Conservation (phyloP, 768 basidiomycete genomes). For the Mycena floridula region DNA sequence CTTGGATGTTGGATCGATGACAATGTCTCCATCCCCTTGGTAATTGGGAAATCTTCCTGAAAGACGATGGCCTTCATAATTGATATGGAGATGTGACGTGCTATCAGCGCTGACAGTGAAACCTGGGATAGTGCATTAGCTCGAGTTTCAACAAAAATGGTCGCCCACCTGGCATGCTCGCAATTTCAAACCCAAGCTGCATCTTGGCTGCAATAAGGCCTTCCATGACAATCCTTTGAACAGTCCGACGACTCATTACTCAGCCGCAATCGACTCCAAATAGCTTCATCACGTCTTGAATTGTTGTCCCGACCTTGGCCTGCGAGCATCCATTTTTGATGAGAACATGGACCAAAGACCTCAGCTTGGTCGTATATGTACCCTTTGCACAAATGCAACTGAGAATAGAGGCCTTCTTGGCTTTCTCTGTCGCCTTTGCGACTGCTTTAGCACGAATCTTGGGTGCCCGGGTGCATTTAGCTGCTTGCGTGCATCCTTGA, state of each 20-base stretch:
- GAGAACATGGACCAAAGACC: constrained; percentile 7
- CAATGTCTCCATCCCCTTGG: neutral
- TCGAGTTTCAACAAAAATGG: too few species aligned
- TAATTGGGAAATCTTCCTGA: neutral
- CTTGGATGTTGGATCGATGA: neutral
- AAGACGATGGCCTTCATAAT: neutral
- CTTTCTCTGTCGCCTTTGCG: neutral
- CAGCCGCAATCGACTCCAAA: constrained; percentile 7
- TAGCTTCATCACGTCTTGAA: constrained; percentile 3
- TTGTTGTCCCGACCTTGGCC: constrained; percentile 6
- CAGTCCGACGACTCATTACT: constrained; percentile 7
- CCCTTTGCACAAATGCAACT: constrained; percentile 1
- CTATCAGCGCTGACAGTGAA: neutral
- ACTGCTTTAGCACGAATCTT: too few species aligned
- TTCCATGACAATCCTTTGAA: constrained; percentile 2
- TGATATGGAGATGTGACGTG: neutral
- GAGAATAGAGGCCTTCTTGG: neutral
- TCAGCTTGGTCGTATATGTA: constrained; percentile 7
- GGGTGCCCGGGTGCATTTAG: too few species aligned
- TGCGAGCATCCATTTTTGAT: constrained; percentile 7
- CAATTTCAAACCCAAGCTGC: constrained; percentile 4
- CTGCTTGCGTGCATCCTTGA: too few species aligned
- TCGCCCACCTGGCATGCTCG: too few species aligned
- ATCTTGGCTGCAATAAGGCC: constrained; percentile 5
- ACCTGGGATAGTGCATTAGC: too few species aligned